These are phyloP conservation scores for Zymoseptoria ardabiliae DNA, from an alignment of 2,329 filamentous ascomycete species.

Conservation along the genomic window DNA sequence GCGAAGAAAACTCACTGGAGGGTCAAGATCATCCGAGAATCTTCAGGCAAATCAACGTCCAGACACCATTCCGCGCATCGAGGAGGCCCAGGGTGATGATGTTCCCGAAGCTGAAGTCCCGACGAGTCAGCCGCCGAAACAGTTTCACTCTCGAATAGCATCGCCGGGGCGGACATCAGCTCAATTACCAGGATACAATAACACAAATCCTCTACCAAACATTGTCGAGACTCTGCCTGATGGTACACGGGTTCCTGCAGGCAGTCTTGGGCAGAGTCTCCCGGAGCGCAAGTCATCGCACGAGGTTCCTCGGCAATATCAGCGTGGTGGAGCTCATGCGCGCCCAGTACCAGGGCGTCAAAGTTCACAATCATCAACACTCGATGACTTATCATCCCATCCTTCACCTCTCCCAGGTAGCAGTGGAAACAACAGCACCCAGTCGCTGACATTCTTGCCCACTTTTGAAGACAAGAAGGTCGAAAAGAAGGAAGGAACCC, in stretches of 20 bases:
- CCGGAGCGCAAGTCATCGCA: slow-evolving; percentile 46
- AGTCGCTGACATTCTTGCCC: slow-evolving; percentile 72
- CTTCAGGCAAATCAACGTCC: slow-evolving; percentile 5
- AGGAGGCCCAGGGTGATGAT: slow-evolving; percentile 11
- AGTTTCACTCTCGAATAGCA: slow-evolving; percentile 51
- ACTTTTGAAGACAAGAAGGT: slow-evolving; percentile 69
- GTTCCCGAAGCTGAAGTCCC: slow-evolving; percentile 28
- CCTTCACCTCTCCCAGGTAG: slow-evolving; percentile 65
- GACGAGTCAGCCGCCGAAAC: slow-evolving; percentile 35
- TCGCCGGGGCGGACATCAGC: slow-evolving; percentile 50
- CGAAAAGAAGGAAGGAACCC: slow-evolving; percentile 54
- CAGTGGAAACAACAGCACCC: slow-evolving; percentile 55
- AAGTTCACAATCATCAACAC: slow-evolving; percentile 34
- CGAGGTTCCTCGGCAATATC: slow-evolving; percentile 25
- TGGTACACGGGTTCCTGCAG: slow-evolving; percentile 26
- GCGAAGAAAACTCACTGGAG: slow-evolving; percentile 36
- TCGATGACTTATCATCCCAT: slow-evolving; percentile 59
- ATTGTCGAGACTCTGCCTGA: slow-evolving; percentile 54
- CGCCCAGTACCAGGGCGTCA: slow-evolving; percentile 29
- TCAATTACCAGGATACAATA: slow-evolving; percentile 41
- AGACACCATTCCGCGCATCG: slow-evolving; percentile 4
- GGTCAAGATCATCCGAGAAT: slow-evolving; percentile 27
- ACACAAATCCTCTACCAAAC: slow-evolving; percentile 43
- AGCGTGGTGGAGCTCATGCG: slow-evolving; percentile 29
- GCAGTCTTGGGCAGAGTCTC: slow-evolving; percentile 26